Evolutionary conservation across 495 filamentous ascomycete species (phyloP).

Genomic region (Neurospora sp.): DNA sequence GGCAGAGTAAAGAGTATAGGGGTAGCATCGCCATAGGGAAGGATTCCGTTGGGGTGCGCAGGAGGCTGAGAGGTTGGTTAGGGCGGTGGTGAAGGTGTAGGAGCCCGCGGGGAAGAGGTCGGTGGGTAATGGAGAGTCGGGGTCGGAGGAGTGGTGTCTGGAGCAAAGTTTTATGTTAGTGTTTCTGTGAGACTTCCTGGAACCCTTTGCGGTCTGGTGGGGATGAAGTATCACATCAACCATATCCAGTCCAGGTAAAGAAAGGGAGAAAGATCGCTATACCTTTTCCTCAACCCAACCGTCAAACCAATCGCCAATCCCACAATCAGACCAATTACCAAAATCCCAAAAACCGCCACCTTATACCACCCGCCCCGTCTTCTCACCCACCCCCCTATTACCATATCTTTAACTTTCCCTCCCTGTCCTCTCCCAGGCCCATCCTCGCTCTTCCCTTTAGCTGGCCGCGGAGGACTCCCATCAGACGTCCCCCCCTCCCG

Average conservation of each 20-base stretch:
- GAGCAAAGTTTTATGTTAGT: not conserved
- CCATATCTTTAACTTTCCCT: not conserved
- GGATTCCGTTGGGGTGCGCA: conserved; percentile 42
- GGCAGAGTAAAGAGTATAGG: conserved; percentile 34
- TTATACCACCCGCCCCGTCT: conserved; percentile 32
- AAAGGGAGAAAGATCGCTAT: not conserved
- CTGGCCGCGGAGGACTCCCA: not conserved
- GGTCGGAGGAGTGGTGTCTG: not conserved
- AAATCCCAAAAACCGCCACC: conserved; percentile 15
- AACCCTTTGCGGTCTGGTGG: too few relatives aligned
- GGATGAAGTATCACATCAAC: too few relatives aligned
- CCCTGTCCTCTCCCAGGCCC: not conserved
- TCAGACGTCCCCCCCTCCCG: not conserved
- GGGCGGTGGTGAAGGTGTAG: conserved; percentile 44
- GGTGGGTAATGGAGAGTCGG: not conserved
- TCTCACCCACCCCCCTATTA: not conserved
- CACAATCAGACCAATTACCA: conserved; percentile 24
- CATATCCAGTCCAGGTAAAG: not conserved
- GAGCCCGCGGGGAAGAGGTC: conserved; percentile 42
- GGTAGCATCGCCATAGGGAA: conserved; percentile 45
- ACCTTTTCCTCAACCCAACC: conserved; percentile 32
- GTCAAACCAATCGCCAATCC: conserved; percentile 34
- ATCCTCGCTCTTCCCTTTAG: not conserved
- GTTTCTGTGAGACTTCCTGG: not conserved
- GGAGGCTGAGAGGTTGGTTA: conserved; percentile 35